Evolutionary conservation across 108 stramenopile species (phyloP), one percentile per base, ranked within the genome.

Genomic region (Thalassiosira profunda): DNA sequence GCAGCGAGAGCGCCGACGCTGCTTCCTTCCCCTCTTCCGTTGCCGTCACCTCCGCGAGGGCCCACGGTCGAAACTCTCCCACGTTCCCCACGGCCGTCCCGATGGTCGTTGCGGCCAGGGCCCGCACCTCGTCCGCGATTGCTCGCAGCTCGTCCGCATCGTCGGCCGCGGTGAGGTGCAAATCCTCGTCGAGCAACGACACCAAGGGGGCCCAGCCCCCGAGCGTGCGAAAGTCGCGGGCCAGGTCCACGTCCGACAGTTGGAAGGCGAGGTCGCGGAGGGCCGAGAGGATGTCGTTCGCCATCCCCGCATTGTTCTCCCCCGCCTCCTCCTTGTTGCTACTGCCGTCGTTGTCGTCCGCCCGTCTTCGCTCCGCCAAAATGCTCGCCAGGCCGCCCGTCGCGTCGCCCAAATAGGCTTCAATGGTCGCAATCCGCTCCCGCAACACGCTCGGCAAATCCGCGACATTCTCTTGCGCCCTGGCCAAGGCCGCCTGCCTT

Each of bases 31-130:
- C 23, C 9, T 35, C 23, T 53, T 15, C 28, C n/a, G 20, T 49
- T 41, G 9, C 70, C n/a, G 17, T 42, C 31, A 58, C 83, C 30
- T 56, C 57, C 75, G 97, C 95, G 23, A 95, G 58, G 7, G 85
- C 86, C 88, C 89, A 98, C 1, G 72, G 31, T 36, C 69, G 81
- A 66, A 95, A 96, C 31, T 96, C 94, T 37, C 58, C 86, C n/a
- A 88, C 74, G 59, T 98, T 98, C 66, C 96, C 93, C 43, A 98
- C 94, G 6, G 95, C 85, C 14, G 95, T 97, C 9, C 98, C 98
- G 20, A 98, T 79, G 6, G 73, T 69, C 89, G 89, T 93, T 2
- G 95, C 91, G 14, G 96, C 96, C 40, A 84, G 54, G 17, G 84
- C 72, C 49, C 88, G 92, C 42, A 97, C 71, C 33, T 57, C 60